Base-by-base conservation (phyloP, 1,139 yeast species). In the Geotrichum fermentans region DNA sequence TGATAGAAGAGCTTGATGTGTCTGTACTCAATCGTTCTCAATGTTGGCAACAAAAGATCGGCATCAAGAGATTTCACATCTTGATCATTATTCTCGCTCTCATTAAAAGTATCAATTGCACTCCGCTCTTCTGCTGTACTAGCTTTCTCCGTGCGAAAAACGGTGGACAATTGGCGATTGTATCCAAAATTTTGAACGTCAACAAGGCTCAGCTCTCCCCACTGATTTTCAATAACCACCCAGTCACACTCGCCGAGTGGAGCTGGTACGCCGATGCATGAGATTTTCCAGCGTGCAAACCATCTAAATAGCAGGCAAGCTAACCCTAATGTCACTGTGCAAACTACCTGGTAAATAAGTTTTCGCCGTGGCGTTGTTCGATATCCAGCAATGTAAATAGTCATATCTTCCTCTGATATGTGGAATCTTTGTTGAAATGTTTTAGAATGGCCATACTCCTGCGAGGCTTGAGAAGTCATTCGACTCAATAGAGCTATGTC, bases 381-480 rank as follows among this genome's bases (percentile, higher is more conserved):
- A 64, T 86, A 92, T 2, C 97, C 98, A 0, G 97, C 97, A 56
- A 92, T 84, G 54, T 95, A 96, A 52, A 94, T 78, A 17, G 90
- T 92, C 61, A 92, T 71, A 68, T 92, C 99, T 62, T 92, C 98
- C 65, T 94, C 97, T 0, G 96, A 92, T 55, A 94, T 78, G 65
- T 92, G 92, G 64, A 85, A 88, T 48, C 97, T 74, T 67, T 92
- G 98, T 69, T 72, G 56, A 73, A 69, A 16, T 55, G 70, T 6
- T 79, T 73, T 8, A 75, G 78, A 58, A 10, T 28, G 41, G 22
- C 28, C 33, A 4, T 26, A 39, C 21, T 46, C 49, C 17, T 46
- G 49, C 2, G 50, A 46, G n/a, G 35, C 22, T n/a, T 39, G 43
- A 2, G 53, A 50, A 18, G 16, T 30, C 7, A 50, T 50, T 17